Percentiles rank a stretch among this genome's conserved stretches.
These are phyloP conservation scores for Cryphonectria japonica DNA, from an alignment of 2,329 filamentous ascomycete species.

Conservation along the genomic window DNA sequence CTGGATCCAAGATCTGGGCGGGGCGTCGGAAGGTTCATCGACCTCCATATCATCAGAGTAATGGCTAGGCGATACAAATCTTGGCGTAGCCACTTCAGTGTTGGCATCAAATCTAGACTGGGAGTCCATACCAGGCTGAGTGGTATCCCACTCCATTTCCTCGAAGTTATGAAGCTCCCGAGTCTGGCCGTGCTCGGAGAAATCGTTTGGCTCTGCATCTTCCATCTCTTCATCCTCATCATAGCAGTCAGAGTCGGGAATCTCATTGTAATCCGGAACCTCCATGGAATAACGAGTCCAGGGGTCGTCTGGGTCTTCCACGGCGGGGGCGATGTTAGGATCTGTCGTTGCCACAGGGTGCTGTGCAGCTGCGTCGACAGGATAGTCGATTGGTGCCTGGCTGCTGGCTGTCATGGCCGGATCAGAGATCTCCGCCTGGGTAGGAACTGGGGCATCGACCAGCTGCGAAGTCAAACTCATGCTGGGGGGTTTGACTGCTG, in stretches of 20 bases:
- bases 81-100: neutral
- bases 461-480: neutral
- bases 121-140: neutral
- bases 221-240: neutral
- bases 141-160: neutral
- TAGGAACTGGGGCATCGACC: neutral
- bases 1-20: neutral
- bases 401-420: neutral
- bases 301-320: neutral
- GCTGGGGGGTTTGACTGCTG: neutral
- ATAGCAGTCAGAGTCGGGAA: neutral
- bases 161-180: neutral
- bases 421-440: neutral
- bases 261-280: neutral
- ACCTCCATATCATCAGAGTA: neutral
- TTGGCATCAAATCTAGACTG: neutral
- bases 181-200: neutral
- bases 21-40: neutral
- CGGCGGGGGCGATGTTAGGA: neutral
- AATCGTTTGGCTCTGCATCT: neutral
- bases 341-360: neutral
- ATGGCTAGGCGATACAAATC: neutral
- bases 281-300: neutral
- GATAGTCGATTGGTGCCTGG: neutral
- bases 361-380: neutral